phyloP scores from a whole-genome alignment of 2,329 filamentous ascomycete genomes.

The Botrytis fragariae region DNA sequence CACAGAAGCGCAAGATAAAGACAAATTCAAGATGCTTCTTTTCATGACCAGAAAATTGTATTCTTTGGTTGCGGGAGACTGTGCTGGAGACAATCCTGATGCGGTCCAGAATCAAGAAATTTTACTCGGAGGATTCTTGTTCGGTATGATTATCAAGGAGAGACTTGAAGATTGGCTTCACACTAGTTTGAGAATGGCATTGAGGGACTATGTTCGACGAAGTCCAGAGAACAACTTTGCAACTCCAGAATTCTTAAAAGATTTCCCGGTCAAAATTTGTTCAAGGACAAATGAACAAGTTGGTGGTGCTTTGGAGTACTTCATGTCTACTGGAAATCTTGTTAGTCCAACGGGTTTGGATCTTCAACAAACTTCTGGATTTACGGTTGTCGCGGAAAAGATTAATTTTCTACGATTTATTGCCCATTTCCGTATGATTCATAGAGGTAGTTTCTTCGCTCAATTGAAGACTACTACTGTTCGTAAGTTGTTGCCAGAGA shows the following conservation, averaged over 20 bases:
- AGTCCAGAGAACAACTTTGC: constrained; percentile 68
- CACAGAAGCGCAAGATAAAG: constrained; percentile 76
- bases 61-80: constrained; percentile 86
- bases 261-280: constrained; percentile 77
- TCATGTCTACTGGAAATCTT: constrained; percentile 92
- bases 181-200: constrained; percentile 48
- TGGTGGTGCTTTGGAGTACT: constrained; percentile 86
- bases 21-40: constrained; percentile 91
- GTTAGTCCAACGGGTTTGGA: constrained; percentile 89
- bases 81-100: constrained; percentile 91
- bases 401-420: constrained; percentile 99
- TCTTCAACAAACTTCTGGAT: constrained; percentile 90
- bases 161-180: constrained; percentile 83
- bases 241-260: constrained; percentile 72
- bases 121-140: constrained; percentile 87
- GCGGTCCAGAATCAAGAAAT: constrained; percentile 96
- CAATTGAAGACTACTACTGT: constrained; percentile 97
- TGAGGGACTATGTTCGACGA: constrained; percentile 57
- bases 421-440: constrained; percentile 98
- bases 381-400: constrained; percentile 96
- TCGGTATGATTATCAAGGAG: constrained; percentile 94
- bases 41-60: constrained; percentile 98
- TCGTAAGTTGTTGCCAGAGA: constrained; percentile 90
- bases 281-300: constrained; percentile 83
- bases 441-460: constrained; percentile 98